phyloP scores from a whole-genome alignment of 1,284 basidiomycete species.

The Trametes polyzona region DNA sequence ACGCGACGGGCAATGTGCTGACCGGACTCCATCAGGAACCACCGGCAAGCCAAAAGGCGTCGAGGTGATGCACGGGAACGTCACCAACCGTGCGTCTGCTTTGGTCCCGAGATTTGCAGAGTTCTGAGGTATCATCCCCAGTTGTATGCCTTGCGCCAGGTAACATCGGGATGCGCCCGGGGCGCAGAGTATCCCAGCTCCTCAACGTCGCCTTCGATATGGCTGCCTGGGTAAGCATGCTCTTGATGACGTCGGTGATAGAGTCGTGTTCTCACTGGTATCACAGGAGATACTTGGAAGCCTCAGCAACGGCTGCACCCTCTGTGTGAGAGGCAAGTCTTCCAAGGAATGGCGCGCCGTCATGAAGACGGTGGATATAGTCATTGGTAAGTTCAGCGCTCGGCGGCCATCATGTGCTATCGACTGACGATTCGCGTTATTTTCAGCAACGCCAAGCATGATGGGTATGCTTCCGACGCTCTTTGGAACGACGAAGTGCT shows the following conservation, averaged over 20 bases:
- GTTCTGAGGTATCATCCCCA: conserved; percentile 29
- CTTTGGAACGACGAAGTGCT: background rate
- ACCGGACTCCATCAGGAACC: conserved; percentile 44
- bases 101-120: background rate
- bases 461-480: conserved; percentile 35
- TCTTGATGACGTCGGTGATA: background rate
- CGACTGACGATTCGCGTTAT: conserved; percentile 29
- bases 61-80: conserved; percentile 59
- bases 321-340: conserved; percentile 57
- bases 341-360: conserved; percentile 59
- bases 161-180: conserved; percentile 57
- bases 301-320: conserved; percentile 57
- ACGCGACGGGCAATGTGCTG: background rate
- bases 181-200: conserved; percentile 58
- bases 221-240: conserved; percentile 54
- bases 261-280: background rate
- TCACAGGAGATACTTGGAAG: conserved; percentile 60
- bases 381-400: conserved; percentile 46
- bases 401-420: conserved; percentile 16
- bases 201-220: conserved; percentile 67
- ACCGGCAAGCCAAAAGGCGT: conserved; percentile 64
- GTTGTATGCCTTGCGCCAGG: conserved; percentile 58
- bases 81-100: conserved; percentile 53
- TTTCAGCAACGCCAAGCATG: conserved; percentile 43
- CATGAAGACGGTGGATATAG: conserved; percentile 59